Evolutionary conservation across 805 yeast genomes (phyloP).

Genomic region (Teunomyces stri): DNA sequence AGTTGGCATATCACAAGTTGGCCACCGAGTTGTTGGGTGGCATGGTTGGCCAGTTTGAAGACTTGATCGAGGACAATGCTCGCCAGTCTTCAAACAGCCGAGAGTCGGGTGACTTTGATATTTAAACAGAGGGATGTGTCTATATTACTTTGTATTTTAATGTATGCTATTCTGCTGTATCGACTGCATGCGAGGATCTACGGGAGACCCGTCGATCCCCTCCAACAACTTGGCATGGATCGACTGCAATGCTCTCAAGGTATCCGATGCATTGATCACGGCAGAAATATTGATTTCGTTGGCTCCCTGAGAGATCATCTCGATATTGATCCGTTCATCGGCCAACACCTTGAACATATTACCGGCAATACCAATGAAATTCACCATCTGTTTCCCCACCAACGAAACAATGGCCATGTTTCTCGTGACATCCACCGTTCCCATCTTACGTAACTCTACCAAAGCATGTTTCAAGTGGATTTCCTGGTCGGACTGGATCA

Average conservation of each 20-base stretch:
- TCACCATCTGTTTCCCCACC: slow-evolving; percentile 97
- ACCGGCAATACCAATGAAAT: slow-evolving; percentile 94
- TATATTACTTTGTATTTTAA: slow-evolving; percentile 1
- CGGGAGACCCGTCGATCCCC: slow-evolving; percentile 25
- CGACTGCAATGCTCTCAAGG: slow-evolving; percentile 80
- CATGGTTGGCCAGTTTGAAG: slow-evolving; percentile 63
- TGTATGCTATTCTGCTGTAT: slow-evolving; percentile 15
- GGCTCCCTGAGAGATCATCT: slow-evolving; percentile 98
- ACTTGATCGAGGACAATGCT: slow-evolving; percentile 49
- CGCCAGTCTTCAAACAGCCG: slow-evolving; percentile 18
- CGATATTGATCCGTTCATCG: slow-evolving; percentile 87
- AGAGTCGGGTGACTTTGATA: slow-evolving; percentile 31
- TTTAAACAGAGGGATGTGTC: slow-evolving; percentile 11
- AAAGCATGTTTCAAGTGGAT: slow-evolving; percentile 67
- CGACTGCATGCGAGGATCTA: slow-evolving; percentile 31
- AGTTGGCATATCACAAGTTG: slow-evolving; percentile 74
- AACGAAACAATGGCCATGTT: slow-evolving; percentile 88
- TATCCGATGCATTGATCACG: slow-evolving; percentile 81
- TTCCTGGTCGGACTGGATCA: slow-evolving; percentile 66
- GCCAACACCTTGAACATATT: slow-evolving; percentile 94
- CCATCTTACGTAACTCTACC: slow-evolving; percentile 73
- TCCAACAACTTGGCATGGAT: slow-evolving; percentile 77
- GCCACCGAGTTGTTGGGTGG: slow-evolving; percentile 66
- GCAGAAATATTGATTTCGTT: slow-evolving; percentile 96
- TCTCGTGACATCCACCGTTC: slow-evolving; percentile 84